phyloP scores from a whole-genome alignment of 2,329 filamentous ascomycete species.

The Teratosphaeria nubilosa region DNA sequence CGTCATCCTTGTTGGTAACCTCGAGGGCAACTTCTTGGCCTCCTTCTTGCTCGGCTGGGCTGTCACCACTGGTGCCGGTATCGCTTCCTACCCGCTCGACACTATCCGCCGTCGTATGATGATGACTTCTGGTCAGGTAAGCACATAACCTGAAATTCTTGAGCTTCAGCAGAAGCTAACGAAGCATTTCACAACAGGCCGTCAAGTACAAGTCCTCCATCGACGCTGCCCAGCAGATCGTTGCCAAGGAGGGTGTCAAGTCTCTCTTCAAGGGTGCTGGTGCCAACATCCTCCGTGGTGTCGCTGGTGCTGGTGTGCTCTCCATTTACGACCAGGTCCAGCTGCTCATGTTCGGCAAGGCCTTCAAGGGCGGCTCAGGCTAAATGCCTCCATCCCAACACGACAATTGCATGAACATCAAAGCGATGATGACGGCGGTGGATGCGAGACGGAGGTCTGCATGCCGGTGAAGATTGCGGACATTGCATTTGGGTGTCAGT shows the following conservation, averaged over 20 bases:
- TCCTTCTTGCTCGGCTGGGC: constrained; percentile 97
- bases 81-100: constrained; percentile 99
- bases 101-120: constrained; percentile 99
- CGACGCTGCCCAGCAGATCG: constrained; percentile 91
- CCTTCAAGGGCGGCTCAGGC: constrained; percentile 59
- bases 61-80: constrained; percentile 99
- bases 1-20: constrained; percentile 79
- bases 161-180: not conserved
- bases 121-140: constrained; percentile 81
- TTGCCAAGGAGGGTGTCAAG: constrained; percentile 94
- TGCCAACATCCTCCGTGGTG: constrained; percentile 99
- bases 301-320: constrained; percentile 99
- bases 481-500: constrained; percentile 7
- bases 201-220: constrained; percentile 99
- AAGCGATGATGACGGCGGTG: constrained; percentile 3
- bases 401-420: constrained; percentile 8
- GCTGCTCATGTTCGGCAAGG: constrained; percentile 99
- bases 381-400: not conserved
- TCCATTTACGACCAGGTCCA: constrained; percentile 99
- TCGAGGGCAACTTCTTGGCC: constrained; percentile 98
- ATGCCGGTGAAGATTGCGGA: constrained; percentile 24
- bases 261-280: constrained; percentile 99
- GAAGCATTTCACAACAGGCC: constrained; percentile 52
- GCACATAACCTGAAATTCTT: constrained; percentile 18
- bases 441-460: constrained; percentile 13